phyloP scores from a whole-genome alignment of 257 asterid genomes.

The Nicotiana tabacum region DNA sequence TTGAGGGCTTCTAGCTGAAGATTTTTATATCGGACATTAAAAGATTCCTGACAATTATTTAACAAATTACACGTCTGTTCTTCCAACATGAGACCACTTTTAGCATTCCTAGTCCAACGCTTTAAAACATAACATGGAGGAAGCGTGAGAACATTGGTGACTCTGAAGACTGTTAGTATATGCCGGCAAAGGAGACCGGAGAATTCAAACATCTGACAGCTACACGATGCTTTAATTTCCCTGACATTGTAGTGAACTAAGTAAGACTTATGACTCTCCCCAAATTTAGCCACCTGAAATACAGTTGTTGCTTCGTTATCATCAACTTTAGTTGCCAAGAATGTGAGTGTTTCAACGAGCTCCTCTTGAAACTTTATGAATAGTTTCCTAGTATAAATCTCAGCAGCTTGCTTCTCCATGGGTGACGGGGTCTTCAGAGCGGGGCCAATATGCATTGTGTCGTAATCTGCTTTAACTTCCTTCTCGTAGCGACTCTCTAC shows the following conservation, averaged over 20 bases:
- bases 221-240: conserved; percentile 13
- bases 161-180: conserved; percentile 17
- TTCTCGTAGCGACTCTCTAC: conserved; percentile 13
- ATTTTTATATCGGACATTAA: conserved; percentile 1
- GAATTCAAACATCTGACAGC: conserved; percentile 24
- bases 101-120: conserved; percentile 21
- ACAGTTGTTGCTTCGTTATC: neutral
- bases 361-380: conserved; percentile 22
- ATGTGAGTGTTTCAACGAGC: conserved; percentile 21
- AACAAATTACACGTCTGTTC: neutral
- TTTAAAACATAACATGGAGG: conserved; percentile 10
- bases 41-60: conserved; percentile 12
- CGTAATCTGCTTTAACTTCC: conserved; percentile 19
- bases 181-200: conserved; percentile 18
- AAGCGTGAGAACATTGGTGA: conserved; percentile 18
- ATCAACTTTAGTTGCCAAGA: conserved; percentile 12
- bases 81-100: conserved; percentile 15
- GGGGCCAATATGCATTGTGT: conserved; percentile 11
- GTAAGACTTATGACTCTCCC: conserved; percentile 7
- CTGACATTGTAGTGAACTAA: conserved; percentile 2
- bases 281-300: conserved; percentile 17
- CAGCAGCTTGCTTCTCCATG: conserved; percentile 23
- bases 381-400: conserved; percentile 14
- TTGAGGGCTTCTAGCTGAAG: conserved; percentile 18
- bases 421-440: conserved; percentile 24